These are phyloP conservation scores for Chrysosporium queenslandicum DNA, from an alignment of 2,329 filamentous ascomycete genomes.

Conservation along the genomic window DNA sequence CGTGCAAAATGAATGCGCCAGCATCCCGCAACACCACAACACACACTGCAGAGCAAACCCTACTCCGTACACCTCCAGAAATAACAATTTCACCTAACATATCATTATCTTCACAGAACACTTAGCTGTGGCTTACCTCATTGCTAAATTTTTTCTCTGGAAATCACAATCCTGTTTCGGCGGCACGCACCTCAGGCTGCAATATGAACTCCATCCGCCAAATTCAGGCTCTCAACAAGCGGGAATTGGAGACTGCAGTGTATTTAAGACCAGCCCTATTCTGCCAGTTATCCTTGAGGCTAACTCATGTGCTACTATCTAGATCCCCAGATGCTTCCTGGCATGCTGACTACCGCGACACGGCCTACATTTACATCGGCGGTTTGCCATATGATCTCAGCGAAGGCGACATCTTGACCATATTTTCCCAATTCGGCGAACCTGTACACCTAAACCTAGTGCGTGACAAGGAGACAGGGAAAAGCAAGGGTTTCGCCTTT, in stretches of 20 bases:
- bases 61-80: too few relatives aligned
- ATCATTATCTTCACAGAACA: too few relatives aligned
- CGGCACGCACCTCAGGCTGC: background rate
- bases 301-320: constrained; percentile 20
- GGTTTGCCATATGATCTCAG: constrained; percentile 85
- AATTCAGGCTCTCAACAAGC: constrained; percentile 86
- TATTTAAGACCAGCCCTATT: constrained; percentile 37
- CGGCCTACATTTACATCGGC: constrained; percentile 92
- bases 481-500: constrained; percentile 89
- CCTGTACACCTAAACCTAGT: constrained; percentile 86
- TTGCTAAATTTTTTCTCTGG: background rate
- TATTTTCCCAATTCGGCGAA: constrained; percentile 95
- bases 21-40: too few relatives aligned
- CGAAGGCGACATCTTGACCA: constrained; percentile 89
- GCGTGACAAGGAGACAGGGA: constrained; percentile 92
- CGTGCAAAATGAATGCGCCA: too few relatives aligned
- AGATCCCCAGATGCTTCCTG: constrained; percentile 81
- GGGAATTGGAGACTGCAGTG: constrained; percentile 82
- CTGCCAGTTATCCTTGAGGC: constrained; percentile 1
- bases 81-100: too few relatives aligned
- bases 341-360: constrained; percentile 96
- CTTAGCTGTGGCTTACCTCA: too few relatives aligned
- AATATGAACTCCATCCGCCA: constrained; percentile 88
- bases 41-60: too few relatives aligned
- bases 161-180: background rate